A percentile compares a stretch with the other conserved stretches of the same genome.
Conservation (phyloP, 148 eudicot species). For the Nepenthes mirabilis region DNA sequence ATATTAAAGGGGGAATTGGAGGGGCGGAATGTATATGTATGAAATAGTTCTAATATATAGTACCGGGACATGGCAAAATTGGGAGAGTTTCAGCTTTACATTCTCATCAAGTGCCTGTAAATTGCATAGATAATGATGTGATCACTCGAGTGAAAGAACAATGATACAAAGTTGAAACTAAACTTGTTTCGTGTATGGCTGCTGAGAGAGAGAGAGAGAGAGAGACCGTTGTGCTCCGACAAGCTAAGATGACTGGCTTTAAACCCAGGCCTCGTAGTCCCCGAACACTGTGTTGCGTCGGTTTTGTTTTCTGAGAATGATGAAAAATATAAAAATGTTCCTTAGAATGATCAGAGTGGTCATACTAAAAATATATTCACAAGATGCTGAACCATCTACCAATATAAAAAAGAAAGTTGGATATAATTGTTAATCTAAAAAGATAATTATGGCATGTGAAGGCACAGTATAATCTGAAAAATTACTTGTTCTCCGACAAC, state of each 20-base stretch:
- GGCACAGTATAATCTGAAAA: conserved; percentile 1
- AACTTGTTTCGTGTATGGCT: too few relatives aligned
- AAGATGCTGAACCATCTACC: background rate
- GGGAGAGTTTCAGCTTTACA: conserved; percentile 75
- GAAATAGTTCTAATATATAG: background rate
- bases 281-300: conserved; percentile 93
- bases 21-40: background rate
- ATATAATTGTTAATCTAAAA: background rate
- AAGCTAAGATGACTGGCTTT: conserved; percentile 75
- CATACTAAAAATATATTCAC: background rate
- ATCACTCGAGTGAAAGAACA: conserved; percentile 1
- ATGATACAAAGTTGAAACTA: background rate
- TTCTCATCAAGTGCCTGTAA: conserved; percentile 68
- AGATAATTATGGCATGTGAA: background rate
- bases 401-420: too few relatives aligned
- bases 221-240: conserved; percentile 77
- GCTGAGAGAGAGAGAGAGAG: background rate
- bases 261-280: conserved; percentile 87
- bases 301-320: conserved; percentile 78
- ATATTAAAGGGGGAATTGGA: background rate
- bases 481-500: conserved; percentile 96
- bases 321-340: conserved; percentile 10
- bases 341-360: conserved; percentile 1
- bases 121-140: conserved; percentile 3
- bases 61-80: conserved; percentile 97